These are phyloP conservation scores for Paecilomyces niveus DNA, from an alignment of 2,329 filamentous ascomycete species.

Conservation along the genomic window DNA sequence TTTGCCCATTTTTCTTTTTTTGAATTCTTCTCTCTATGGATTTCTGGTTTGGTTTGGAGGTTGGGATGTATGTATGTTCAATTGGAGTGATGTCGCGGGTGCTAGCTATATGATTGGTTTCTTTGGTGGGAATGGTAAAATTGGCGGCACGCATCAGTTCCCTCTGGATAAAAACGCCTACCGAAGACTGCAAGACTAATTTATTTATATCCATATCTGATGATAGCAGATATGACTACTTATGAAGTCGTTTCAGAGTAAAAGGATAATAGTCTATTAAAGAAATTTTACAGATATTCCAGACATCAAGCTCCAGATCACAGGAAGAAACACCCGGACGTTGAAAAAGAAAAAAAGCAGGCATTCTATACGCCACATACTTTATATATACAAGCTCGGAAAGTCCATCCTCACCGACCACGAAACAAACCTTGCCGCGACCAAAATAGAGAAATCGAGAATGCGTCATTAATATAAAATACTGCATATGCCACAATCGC, in stretches of 20 bases:
- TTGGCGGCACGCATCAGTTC: neutral
- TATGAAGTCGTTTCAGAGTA: neutral
- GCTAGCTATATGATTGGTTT: neutral
- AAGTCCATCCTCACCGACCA: neutral
- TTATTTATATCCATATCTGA: neutral
- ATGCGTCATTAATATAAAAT: neutral
- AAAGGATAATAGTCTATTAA: neutral
- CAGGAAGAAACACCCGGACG: neutral
- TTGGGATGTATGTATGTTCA: no score
- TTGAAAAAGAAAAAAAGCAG: constrained; percentile 11
- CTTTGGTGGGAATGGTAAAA: neutral
- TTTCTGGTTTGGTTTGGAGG: neutral
- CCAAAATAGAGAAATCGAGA: neutral
- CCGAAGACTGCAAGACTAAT: neutral
- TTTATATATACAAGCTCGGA: neutral
- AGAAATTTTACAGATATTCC: neutral
- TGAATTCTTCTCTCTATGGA: neutral
- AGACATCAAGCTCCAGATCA: neutral
- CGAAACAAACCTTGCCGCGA: neutral
- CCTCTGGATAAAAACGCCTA: neutral
- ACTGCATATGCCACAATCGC: neutral
- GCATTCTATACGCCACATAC: neutral
- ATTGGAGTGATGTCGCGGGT: neutral
- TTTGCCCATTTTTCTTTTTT: constrained; percentile 15
- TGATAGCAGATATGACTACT: neutral